Conservation (phyloP, 2,329 filamentous ascomycete species). For the Fusarium irregulare region DNA sequence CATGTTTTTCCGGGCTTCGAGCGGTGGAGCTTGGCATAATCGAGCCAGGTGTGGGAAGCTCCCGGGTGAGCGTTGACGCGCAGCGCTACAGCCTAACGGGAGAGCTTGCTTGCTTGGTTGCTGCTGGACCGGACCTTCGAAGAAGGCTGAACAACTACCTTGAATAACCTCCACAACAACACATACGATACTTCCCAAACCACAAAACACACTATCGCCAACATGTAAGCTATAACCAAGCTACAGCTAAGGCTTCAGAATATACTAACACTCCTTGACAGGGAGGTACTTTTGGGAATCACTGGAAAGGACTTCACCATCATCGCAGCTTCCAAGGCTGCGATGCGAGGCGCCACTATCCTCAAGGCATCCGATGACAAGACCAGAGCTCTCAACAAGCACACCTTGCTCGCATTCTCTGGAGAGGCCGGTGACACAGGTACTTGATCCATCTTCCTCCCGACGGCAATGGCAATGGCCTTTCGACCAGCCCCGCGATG, state of each 20-base stretch:
- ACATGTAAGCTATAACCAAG: conserved; percentile 39
- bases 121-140: conserved; percentile 38
- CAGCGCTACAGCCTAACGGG: conserved; percentile 53
- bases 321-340: conserved; percentile 96
- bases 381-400: conserved; percentile 90
- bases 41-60: conserved; percentile 35
- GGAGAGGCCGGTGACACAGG: conserved; percentile 96
- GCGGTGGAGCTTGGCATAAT: conserved; percentile 53
- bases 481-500: conserved; percentile 12
- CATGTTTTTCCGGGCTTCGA: conserved; percentile 49
- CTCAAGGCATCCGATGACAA: conserved; percentile 97
- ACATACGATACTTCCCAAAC: conserved; percentile 24
- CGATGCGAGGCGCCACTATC: conserved; percentile 96
- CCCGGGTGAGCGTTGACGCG: conserved; percentile 49
- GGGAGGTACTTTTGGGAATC: conserved; percentile 98
- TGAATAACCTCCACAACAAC: conserved; percentile 33
- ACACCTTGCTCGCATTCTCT: conserved; percentile 94
- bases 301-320: conserved; percentile 99
- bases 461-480: conserved; percentile 9
- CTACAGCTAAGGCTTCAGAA: conserved; percentile 23
- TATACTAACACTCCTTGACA: conserved; percentile 53
- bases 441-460: conserved; percentile 52
- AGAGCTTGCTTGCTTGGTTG: conserved; percentile 47
- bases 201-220: conserved; percentile 36
- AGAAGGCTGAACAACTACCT: conserved; percentile 41